Evolutionary conservation across 306 rosid species (phyloP).

Genomic region (Ormosia semicastrata): DNA sequence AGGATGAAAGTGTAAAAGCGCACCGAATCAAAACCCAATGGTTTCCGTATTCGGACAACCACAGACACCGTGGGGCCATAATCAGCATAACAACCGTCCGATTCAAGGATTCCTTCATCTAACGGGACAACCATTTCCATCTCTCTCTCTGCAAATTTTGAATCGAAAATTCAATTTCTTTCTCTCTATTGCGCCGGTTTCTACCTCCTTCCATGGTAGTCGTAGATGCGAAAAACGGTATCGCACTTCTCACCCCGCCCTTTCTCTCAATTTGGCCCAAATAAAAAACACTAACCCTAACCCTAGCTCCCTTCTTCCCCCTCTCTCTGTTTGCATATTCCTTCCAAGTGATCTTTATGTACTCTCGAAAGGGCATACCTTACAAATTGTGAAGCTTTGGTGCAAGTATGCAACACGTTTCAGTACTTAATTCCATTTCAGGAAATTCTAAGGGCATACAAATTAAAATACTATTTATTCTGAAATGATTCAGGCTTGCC

Average conservation of each 20-base stretch:
- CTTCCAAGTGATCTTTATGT: constrained; percentile 28
- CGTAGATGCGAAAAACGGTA: constrained; percentile 12
- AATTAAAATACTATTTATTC: constrained; percentile 9
- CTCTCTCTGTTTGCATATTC: not conserved
- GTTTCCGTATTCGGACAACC: not conserved
- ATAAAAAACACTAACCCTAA: constrained; percentile 31
- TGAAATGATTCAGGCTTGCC: not conserved
- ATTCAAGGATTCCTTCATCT: not conserved
- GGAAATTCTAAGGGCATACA: not conserved
- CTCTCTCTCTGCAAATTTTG: not conserved
- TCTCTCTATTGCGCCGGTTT: constrained; percentile 15
- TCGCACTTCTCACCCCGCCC: not conserved
- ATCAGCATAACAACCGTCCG: not conserved
- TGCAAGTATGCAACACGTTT: not conserved
- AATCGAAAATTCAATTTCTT: not conserved
- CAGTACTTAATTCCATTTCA: not conserved
- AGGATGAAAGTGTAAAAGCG: no score
- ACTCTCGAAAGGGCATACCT: constrained; percentile 33
- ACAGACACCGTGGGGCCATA: not conserved
- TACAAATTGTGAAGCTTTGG: not conserved
- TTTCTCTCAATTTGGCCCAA: not conserved
- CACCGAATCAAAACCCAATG: no score
- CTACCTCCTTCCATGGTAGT: constrained; percentile 16
- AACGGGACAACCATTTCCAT: no score
- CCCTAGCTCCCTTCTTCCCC: not conserved